A percentile compares a stretch with the other conserved stretches of the same genome.
phyloP scores from a whole-genome alignment of 495 filamentous ascomycete species.

The Neohortaea acidophila region DNA sequence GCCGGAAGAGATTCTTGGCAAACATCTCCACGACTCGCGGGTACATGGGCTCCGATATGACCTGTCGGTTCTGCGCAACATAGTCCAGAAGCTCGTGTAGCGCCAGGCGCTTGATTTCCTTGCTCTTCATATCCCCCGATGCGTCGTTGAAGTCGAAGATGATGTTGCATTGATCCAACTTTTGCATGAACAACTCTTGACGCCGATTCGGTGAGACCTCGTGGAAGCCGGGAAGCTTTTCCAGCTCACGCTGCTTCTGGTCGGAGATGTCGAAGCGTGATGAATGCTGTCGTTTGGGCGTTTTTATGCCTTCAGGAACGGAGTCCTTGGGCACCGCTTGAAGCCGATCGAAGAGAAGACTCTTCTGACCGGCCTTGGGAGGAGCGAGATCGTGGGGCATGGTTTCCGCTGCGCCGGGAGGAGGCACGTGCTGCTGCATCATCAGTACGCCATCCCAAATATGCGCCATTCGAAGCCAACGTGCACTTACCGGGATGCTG shows the following conservation, averaged over 20 bases:
- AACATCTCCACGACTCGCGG: slow-evolving; percentile 98
- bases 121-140: slow-evolving; percentile 98
- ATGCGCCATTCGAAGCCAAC: not conserved
- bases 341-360: slow-evolving; percentile 75
- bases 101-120: slow-evolving; percentile 96
- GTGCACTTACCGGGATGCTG: slow-evolving; percentile 73
- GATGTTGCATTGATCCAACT: slow-evolving; percentile 99
- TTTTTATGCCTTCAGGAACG: slow-evolving; percentile 83
- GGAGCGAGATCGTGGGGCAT: slow-evolving; percentile 97
- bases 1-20: slow-evolving; percentile 92
- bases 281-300: slow-evolving; percentile 89
- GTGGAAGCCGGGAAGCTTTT: slow-evolving; percentile 97
- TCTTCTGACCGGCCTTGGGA: slow-evolving; percentile 74
- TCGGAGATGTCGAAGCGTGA: slow-evolving; percentile 97
- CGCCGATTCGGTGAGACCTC: slow-evolving; percentile 89
- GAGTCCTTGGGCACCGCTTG: slow-evolving; percentile 81
- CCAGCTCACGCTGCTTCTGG: slow-evolving; percentile 74
- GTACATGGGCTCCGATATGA: slow-evolving; percentile 99
- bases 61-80: slow-evolving; percentile 93
- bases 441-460: not conserved
- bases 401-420: slow-evolving; percentile 85
- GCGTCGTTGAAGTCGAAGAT: slow-evolving; percentile 99
- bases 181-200: slow-evolving; percentile 98
- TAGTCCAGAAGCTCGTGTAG: slow-evolving; percentile 96
- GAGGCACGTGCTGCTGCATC: slow-evolving; percentile 62